Base-by-base conservation (phyloP, 139 green algal genomes). In the Auxenochlorella pyrenoidosa region DNA sequence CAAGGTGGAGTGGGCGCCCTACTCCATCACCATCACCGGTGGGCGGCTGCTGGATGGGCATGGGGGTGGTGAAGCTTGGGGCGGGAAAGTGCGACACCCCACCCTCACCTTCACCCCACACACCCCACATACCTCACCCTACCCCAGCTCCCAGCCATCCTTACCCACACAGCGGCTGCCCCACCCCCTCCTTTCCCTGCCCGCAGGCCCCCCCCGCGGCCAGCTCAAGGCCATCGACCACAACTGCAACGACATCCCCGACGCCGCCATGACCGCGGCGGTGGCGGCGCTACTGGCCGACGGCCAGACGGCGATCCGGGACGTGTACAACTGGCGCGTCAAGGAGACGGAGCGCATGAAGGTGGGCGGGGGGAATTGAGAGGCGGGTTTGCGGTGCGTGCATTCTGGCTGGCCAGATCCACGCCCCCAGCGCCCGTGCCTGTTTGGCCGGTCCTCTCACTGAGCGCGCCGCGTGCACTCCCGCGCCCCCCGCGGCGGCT, bases 331-430 rank as follows among this genome's bases (percentile, higher is more conserved):
- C 92, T 99, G 98, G 98, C 92, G 98, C 18, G 97, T 99, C 19
- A 99, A 99, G 94, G 98, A 99, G 94, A 99, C 98, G 24, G 98
- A 99, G 93, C 95, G 98, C 73, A 99, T 99, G 98, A 94, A 90
- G 85, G 85, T 84, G 58, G 30, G 77, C 2, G 19, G 97, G 3
- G 32, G 1, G 32, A 0, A 2, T 75, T 32, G n/a, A n/a, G n/a
- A n/a, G n/a, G n/a, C n/a, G n/a, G n/a, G n/a, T n/a, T n/a, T n/a
- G n/a, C n/a, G n/a, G n/a, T n/a, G n/a, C n/a, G n/a, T n/a, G n/a
- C n/a, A n/a, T n/a, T n/a, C n/a, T n/a, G n/a, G n/a, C n/a, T n/a
- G n/a, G n/a, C n/a, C n/a, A n/a, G n/a, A n/a, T n/a, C n/a, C n/a
- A n/a, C n/a, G n/a, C n/a, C n/a, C n/a, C n/a, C n/a, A n/a, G n/a